Evolutionary conservation across 208 protist species (phyloP).

Genomic region (Leishmania amazonensis): DNA sequence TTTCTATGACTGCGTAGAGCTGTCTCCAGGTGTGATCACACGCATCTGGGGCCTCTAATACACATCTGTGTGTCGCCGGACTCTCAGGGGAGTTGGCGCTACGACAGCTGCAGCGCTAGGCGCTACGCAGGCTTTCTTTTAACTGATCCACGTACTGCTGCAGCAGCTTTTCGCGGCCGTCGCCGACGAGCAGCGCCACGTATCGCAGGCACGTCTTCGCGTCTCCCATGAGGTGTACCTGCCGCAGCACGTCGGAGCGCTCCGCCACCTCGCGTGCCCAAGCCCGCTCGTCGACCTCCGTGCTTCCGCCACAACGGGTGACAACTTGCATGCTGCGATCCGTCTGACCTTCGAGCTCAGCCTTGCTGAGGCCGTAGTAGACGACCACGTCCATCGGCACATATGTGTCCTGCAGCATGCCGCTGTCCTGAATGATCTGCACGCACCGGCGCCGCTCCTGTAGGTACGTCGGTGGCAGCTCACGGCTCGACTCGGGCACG

Average conservation of each 20-base stretch:
- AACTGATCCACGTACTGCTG: slow-evolving; percentile 77
- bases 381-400: slow-evolving; percentile 67
- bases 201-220: slow-evolving; percentile 86
- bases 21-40: not conserved
- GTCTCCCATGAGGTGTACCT: slow-evolving; percentile 64
- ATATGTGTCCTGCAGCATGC: slow-evolving; percentile 76
- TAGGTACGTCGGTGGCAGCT: slow-evolving; percentile 46
- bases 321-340: slow-evolving; percentile 26
- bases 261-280: slow-evolving; percentile 29
- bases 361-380: slow-evolving; percentile 56
- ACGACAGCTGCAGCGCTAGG: not conserved
- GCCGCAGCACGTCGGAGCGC: slow-evolving; percentile 55
- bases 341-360: slow-evolving; percentile 48
- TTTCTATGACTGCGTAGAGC: not conserved
- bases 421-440: slow-evolving; percentile 59
- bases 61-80: not conserved
- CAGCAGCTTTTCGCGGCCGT: slow-evolving; percentile 54
- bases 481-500: slow-evolving; percentile 32
- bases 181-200: slow-evolving; percentile 58
- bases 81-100: not conserved
- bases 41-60: not conserved
- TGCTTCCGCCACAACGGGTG: slow-evolving; percentile 8
- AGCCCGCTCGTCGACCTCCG: slow-evolving; percentile 1
- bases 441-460: slow-evolving; percentile 67
- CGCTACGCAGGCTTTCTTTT: slow-evolving; percentile 36